These are phyloP conservation scores for Dictyostelium brefeldianum DNA, from an alignment of 78 protist species.

Conservation along the genomic window DNA sequence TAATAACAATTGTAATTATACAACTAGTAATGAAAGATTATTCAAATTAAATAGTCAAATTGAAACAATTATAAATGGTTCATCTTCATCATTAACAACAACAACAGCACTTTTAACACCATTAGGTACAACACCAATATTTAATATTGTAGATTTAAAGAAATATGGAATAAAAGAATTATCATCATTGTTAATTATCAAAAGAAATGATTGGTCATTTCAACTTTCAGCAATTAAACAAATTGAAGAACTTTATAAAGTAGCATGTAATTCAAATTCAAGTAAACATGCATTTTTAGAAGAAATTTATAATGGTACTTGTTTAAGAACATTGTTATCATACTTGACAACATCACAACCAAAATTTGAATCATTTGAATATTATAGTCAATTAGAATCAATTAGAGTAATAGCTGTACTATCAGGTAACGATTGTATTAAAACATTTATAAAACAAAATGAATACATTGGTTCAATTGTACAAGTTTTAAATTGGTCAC, in stretches of 20 bases:
- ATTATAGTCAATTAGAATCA: slow-evolving; percentile 25
- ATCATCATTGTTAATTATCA: slow-evolving; percentile 5
- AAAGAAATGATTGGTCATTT: slow-evolving; percentile 27
- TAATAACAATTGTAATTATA: not conserved
- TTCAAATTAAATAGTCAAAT: not conserved
- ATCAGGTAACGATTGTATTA: slow-evolving; percentile 30
- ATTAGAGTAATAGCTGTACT: not conserved
- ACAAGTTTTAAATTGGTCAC: slow-evolving; percentile 32
- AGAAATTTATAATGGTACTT: slow-evolving; percentile 14
- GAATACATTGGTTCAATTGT: slow-evolving; percentile 40
- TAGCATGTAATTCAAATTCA: not conserved
- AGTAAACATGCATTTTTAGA: not conserved
- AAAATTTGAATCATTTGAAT: not conserved
- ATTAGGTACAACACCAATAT: too few relatives aligned
- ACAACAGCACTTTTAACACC: not conserved
- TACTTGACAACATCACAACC: slow-evolving; percentile 19
- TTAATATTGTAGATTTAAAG: slow-evolving; percentile 23
- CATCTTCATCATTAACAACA: not conserved
- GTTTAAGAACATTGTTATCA: slow-evolving; percentile 25
- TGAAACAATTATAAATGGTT: not conserved
- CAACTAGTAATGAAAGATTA: not conserved
- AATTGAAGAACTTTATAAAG: slow-evolving; percentile 15
- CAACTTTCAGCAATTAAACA: slow-evolving; percentile 44
- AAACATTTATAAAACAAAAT: slow-evolving; percentile 40
- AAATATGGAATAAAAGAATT: slow-evolving; percentile 22